Base-by-base conservation (phyloP, 2,329 filamentous ascomycete genomes). In the Plenodomus lindquistii region DNA sequence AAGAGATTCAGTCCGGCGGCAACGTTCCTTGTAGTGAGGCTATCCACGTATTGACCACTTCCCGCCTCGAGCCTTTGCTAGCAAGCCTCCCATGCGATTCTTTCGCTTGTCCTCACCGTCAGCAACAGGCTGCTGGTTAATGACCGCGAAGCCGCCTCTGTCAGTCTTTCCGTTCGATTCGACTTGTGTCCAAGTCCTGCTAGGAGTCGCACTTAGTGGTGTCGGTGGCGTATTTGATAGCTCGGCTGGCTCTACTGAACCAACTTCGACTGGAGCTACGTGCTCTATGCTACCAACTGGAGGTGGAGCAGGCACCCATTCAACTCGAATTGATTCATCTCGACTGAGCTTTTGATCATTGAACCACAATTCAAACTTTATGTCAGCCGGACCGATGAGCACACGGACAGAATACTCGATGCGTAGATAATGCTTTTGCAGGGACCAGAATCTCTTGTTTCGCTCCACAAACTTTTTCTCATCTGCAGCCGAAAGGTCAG, bases 361-460 rank as follows among this genome's bases (percentile, higher is more conserved):
- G 46, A 69, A 69, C 69, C 71, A 74, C 1, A 74, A 62, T 55
- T 73, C 71, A 45, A 74, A 74, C 3, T 60, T 57, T 6, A 75
- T 59, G 27, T 74, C 72, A 0, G 72, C 73, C 0, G 72, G 70
- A 0, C 71, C 73, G 19, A 74, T 67, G 35, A 72, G 50, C 11
- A 74, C 71, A n/a, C 65, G 60, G 2, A 75, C 59, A 11, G 68
- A 51, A 43, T 70, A 74, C 29, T 71, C 64, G 11, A 74, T 67
- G 37, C 62, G 60, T 40, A 66, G 52, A 45, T 72, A 70, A 45
- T 66, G 65, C 42, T 65, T 63, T 22, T 66, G 65, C 6, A 65
- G 39, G 0, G 59, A 65, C 71, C 71, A 73, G 50, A 71, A 73
- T 19, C 59, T 61, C 41, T 60, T 65, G 46, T 73, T 73, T 48